Evolutionary conservation across 2,329 filamentous ascomycete genomes (phyloP), one percentile per base, ranked within the genome.

Genomic region (Chaetomiaceae sp.): DNA sequence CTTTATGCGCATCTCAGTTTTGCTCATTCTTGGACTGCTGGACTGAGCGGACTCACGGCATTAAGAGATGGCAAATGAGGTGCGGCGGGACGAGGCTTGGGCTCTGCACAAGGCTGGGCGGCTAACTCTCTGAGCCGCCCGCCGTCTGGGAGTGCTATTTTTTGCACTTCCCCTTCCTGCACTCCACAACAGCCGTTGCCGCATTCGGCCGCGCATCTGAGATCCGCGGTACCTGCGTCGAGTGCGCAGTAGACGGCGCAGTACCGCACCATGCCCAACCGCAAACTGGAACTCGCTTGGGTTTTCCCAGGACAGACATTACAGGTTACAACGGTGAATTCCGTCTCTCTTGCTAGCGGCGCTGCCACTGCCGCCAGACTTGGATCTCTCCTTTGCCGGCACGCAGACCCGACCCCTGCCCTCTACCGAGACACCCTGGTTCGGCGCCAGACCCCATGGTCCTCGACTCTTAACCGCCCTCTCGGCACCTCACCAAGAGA

Each of bases 381-480:
- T 46, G 31, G 25, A 36, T 31, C 38, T 40, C 14, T 39, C 11
- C 11, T 39, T 39, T 53, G 49, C 49, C 48, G 48, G 54, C 39
- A 40, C 40, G 20, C 15, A 29, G 37, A 25, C 33, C 44, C n/a
- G 31, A 3, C 12, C 47, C 22, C 14, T 50, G 37, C 43, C n/a
- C n/a, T n/a, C n/a, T 55, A 38, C 39, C 23, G 38, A 19, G 11
- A 54, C 51, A 47, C 51, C 48, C 55, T 40, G 37, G 51, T 29
- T 42, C 38, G 20, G 22, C 40, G 36, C 27, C 44, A 45, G 42
- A 51, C 47, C 38, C 51, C 47, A 23, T 42, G 51, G 57, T 60
- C 58, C 59, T 63, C 59, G 60, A 63, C 59, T 58, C 54, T 63
- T 69, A 69, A 62, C 67, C 67, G 68, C 68, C 68, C 63, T 69